Evolutionary conservation across 2,329 filamentous ascomycete species (phyloP), one percentile per base, ranked within the genome.

Genomic region (Cladophialophora exuberans): DNA sequence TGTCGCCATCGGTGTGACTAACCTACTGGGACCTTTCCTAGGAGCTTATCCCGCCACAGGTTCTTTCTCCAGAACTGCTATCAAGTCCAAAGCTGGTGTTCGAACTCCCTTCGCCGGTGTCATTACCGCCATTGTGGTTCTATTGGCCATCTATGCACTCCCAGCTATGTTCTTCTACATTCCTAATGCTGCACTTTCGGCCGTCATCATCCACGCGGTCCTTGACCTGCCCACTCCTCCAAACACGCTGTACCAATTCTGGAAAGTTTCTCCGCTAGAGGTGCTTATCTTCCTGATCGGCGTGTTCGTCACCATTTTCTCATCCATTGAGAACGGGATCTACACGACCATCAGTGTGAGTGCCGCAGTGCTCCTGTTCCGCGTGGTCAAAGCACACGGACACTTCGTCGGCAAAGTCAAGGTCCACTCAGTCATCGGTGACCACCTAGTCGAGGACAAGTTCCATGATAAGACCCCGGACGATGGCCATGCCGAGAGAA

Each of bases 1-100:
- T 74, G 89, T 99, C 42, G 93, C 90, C 18, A 96, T 97, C 62
- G 93, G 93, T 59, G 83, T 97, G 22, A 88, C 87, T 30, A 97
- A 97, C 69, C 78, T 97, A 31, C 79, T 97, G 6, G 92, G 90
- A 0, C 91, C 94, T 2, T 96, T 97, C 75, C 79, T 97, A 2
- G 94, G 93, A 46, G 94, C 82, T 2, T 99, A 96, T 67, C 90
- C 93, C 11, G 89, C 90, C 0, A 99, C 93, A 2, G 94, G 94
- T 1, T 97, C 94, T 2, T 97, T 97, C 79, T 96, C 90, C 30
- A 86, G 94, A 58, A 97, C 94, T 23, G 93, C 94, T 49, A 97
- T 97, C 75, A 96, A 97, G 73, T 94, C 93, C 3, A 97, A 97
- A 73, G 92, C 94, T 45, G 94, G 94, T 66, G 93, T 97, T 3